A percentile compares a stretch with the other conserved stretches of the same genome.
Conservation (phyloP, 2,329 filamentous ascomycete species). For the Ilyonectria destructans region DNA sequence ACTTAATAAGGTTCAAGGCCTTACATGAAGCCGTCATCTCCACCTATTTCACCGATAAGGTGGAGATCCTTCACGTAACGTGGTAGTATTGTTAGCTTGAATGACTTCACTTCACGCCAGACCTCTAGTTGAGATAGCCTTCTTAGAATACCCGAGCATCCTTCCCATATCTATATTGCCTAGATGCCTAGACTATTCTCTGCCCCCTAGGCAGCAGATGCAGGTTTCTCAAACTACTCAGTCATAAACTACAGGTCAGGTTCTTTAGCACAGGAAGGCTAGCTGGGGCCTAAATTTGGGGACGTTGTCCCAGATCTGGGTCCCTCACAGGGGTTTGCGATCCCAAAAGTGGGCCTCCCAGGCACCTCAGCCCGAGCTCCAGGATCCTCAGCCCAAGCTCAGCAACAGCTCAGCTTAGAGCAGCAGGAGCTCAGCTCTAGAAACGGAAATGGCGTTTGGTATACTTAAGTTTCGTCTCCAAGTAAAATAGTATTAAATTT, state of each 20-base stretch:
- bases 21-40: not conserved
- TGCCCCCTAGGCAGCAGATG: not conserved
- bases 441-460: too few species aligned
- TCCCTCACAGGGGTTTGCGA: not conserved
- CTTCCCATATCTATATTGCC: not conserved
- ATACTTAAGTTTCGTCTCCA: too few species aligned
- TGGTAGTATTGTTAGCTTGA: not conserved
- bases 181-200: not conserved
- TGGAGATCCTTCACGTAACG: not conserved
- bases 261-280: not conserved
- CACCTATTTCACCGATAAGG: not conserved
- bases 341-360: not conserved
- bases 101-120: not conserved
- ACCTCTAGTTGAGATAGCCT: not conserved
- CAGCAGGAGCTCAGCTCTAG: too few species aligned
- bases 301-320: not conserved
- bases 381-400: too few species aligned
- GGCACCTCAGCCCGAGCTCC: not conserved
- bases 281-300: not conserved
- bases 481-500: too few species aligned
- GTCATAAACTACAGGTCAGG: not conserved
- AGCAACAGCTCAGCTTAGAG: too few species aligned
- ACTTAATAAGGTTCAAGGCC: constrained; percentile 1
- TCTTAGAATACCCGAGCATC: not conserved
- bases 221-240: not conserved